phyloP scores from a whole-genome alignment of 1,284 basidiomycete species.

The Pholiota adiposa region DNA sequence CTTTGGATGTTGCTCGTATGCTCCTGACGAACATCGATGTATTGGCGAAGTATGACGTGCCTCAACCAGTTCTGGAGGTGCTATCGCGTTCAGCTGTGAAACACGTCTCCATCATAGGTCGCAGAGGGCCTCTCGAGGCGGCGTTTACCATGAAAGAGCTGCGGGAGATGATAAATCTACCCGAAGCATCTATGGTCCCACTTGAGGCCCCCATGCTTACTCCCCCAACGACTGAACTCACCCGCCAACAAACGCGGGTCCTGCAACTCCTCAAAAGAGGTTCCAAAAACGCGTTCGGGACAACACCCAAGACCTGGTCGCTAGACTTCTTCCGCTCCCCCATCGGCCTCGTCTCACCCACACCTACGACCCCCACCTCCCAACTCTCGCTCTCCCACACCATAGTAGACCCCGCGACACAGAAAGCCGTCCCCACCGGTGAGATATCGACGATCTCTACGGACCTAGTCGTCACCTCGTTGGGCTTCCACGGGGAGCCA shows the following conservation, averaged over 20 bases:
- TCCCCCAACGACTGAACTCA: slow-evolving; percentile 40
- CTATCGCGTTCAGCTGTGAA: slow-evolving; percentile 68
- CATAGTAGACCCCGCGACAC: slow-evolving; percentile 50
- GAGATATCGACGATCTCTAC: slow-evolving; percentile 58
- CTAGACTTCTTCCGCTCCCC: slow-evolving; percentile 84
- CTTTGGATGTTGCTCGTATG: slow-evolving; percentile 92
- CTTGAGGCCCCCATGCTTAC: slow-evolving; percentile 51
- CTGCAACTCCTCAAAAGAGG: slow-evolving; percentile 74
- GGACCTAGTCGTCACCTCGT: slow-evolving; percentile 85
- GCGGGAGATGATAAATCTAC: slow-evolving; percentile 85
- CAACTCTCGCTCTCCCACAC: slow-evolving; percentile 65
- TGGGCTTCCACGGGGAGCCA: slow-evolving; percentile 86
- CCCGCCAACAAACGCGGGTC: slow-evolving; percentile 70
- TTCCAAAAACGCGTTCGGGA: slow-evolving; percentile 53
- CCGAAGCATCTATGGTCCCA: slow-evolving; percentile 72
- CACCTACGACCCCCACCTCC: slow-evolving; percentile 26
- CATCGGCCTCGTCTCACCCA: slow-evolving; percentile 45
- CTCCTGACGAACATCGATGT: slow-evolving; percentile 72
- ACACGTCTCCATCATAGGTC: slow-evolving; percentile 84
- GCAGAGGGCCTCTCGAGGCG: slow-evolving; percentile 88
- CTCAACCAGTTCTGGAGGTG: slow-evolving; percentile 73
- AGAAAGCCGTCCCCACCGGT: slow-evolving; percentile 65
- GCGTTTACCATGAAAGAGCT: slow-evolving; percentile 96
- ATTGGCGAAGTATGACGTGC: slow-evolving; percentile 82
- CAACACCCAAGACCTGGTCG: slow-evolving; percentile 71